Evolutionary conservation across 2,329 filamentous ascomycete species (phyloP), one percentile per base, ranked within the genome.

Genomic region (Dothiorella sarmentorum): DNA sequence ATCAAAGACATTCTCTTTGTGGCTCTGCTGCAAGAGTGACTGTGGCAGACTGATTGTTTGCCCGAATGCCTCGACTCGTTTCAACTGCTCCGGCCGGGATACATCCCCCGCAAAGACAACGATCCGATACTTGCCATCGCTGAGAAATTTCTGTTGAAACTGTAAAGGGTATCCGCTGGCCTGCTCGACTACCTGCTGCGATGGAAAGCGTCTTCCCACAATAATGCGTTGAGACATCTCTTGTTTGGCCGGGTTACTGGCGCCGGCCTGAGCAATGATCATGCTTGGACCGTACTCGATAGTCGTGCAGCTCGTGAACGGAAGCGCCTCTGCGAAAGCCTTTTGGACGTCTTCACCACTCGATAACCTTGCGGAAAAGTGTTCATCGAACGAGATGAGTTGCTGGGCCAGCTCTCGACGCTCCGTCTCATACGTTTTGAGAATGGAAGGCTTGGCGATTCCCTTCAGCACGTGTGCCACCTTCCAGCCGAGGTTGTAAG

Each of bases 101-200:
- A 89, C 71, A 61, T 86, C 75, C 0, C 86, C 86, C 0, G 83
- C 78, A 63, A 90, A 88, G 1, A 89, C 71, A 0, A 87, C 70
- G 22, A 87, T 65, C 7, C 84, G 74, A 68, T 83, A 86, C 0
- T 79, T 75, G 2, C 84, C 84, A 64, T 85, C 80, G n/a, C 76
- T 78, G 37, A 73, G 77, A 18, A 87, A 73, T 7, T 73, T 72
- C 60, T 82, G 75, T 47, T 86, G 83, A 42, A 87, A 76, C 9
- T 22, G 18, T 6, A 24, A 10, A 4, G 38, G 38, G 5, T 10
- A 43, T 5, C 38, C 38, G 18, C 18, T 22, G 17, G 20, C 38
- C 13, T 43, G 38, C 2, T 11, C 7, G 17, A 24, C 20, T 5
- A 43, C 17, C 38, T 24, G 17, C 20, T 20, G 17, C 13, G 38